A percentile compares a stretch with the other conserved stretches of the same genome.
phyloP scores from a whole-genome alignment of 345 rosid species.

The Alliaria petiolata region DNA sequence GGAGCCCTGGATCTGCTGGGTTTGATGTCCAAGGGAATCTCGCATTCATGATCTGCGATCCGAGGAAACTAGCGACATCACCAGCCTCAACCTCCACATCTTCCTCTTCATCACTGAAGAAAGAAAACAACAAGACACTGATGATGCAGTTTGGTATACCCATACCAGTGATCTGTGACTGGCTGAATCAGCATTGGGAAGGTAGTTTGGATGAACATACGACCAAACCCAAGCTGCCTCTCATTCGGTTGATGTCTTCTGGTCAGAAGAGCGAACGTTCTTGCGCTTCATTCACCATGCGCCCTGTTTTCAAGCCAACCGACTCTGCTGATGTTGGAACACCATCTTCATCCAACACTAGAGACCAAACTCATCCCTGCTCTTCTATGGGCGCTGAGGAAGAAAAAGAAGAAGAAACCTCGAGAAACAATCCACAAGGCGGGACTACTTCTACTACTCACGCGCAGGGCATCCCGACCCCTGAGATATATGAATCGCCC shows the following conservation, averaged over 20 bases:
- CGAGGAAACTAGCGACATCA: constrained; percentile 91
- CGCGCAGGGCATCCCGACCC: constrained; percentile 77
- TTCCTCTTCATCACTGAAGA: constrained; percentile 46
- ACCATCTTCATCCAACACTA: constrained; percentile 32
- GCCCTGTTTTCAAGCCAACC: constrained; percentile 69
- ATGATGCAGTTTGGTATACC: constrained; percentile 96
- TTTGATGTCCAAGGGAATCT: constrained; percentile 90
- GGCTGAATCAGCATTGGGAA: constrained; percentile 99
- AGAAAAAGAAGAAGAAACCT: constrained; percentile 45
- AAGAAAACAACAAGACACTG: constrained; percentile 51
- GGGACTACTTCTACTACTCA: constrained; percentile 32
- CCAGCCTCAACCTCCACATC: constrained; percentile 74
- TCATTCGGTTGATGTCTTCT: constrained; percentile 82
- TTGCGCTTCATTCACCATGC: constrained; percentile 78
- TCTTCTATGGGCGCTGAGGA: constrained; percentile 35
- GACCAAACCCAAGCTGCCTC: constrained; percentile 79
- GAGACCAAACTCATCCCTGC: constrained; percentile 44
- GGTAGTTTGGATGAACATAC: constrained; percentile 84
- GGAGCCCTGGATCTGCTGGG: constrained; percentile 95
- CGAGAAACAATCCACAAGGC: constrained; percentile 36
- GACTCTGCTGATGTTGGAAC: constrained; percentile 45
- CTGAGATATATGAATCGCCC: constrained; percentile 82
- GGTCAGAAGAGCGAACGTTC: constrained; percentile 90
- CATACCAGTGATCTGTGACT: constrained; percentile 81
- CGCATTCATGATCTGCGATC: constrained; percentile 96